Percentiles rank a stretch among this genome's conserved stretches.
These are phyloP conservation scores for Diplodia scrobiculata DNA, from an alignment of 2,329 filamentous ascomycete genomes.

Conservation along the genomic window DNA sequence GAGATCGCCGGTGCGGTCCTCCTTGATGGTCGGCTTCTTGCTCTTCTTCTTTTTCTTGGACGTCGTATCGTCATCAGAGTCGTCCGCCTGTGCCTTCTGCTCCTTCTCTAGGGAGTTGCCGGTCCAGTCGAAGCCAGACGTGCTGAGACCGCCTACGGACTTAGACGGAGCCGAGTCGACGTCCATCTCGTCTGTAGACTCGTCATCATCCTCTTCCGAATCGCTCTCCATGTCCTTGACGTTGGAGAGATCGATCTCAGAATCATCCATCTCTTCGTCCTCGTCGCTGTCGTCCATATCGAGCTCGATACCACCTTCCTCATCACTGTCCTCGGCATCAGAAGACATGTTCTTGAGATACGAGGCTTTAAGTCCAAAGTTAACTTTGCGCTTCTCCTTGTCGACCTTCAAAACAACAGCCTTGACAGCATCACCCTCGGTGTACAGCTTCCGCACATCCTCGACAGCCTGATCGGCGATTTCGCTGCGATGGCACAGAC, in stretches of 20 bases:
- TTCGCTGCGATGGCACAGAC: constrained; percentile 87
- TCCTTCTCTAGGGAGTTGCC: constrained; percentile 61
- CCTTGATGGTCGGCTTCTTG: constrained; percentile 73
- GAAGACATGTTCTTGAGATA: constrained; percentile 71
- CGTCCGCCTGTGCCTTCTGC: constrained; percentile 52
- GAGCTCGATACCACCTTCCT: constrained; percentile 51
- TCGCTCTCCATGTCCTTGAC: constrained; percentile 43
- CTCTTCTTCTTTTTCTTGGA: constrained; percentile 72
- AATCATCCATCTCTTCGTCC: constrained; percentile 43
- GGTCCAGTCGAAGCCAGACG: constrained; percentile 85
- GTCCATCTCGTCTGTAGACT: constrained; percentile 51
- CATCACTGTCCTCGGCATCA: constrained; percentile 53
- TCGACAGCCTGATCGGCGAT: constrained; percentile 77
- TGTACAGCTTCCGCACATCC: constrained; percentile 87
- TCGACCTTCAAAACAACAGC: constrained; percentile 83
- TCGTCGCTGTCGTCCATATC: constrained; percentile 49
- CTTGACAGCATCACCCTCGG: constrained; percentile 89
- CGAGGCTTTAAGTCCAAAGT: constrained; percentile 88
- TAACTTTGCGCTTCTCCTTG: constrained; percentile 72
- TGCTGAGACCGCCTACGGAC: constrained; percentile 61
- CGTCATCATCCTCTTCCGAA: constrained; percentile 39
- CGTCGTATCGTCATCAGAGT: constrained; percentile 56
- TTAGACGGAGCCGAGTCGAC: constrained; percentile 40
- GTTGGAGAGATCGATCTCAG: constrained; percentile 51
- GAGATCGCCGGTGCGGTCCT: constrained; percentile 89